A percentile compares a stretch with the other conserved stretches of the same genome.
These are phyloP conservation scores for Obelidium mucronatum DNA, from an alignment of 192 early-diverging fungal genomes.

Conservation along the genomic window DNA sequence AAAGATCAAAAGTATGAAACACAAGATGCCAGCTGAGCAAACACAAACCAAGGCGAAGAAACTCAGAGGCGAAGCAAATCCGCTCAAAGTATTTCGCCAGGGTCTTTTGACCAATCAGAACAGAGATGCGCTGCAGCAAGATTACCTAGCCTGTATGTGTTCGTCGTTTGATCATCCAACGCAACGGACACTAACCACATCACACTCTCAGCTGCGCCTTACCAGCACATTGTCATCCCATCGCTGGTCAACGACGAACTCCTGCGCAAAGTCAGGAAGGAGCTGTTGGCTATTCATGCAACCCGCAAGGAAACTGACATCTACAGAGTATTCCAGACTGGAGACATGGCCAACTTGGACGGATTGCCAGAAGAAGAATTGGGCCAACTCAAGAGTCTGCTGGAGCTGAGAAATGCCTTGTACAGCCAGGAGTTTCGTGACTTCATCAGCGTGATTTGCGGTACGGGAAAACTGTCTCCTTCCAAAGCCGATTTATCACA, in stretches of 20 bases:
- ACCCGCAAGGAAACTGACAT: slow-evolving; percentile 89
- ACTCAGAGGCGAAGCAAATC: slow-evolving; percentile 4
- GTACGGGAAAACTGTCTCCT: slow-evolving; percentile 73
- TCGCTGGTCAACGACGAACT: slow-evolving; percentile 67
- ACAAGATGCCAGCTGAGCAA: neutral
- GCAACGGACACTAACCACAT: neutral
- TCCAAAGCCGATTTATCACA: slow-evolving; percentile 76
- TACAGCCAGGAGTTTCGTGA: slow-evolving; percentile 78
- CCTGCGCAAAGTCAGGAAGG: slow-evolving; percentile 66
- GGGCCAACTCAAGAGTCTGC: slow-evolving; percentile 59
- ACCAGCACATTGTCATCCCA: slow-evolving; percentile 68
- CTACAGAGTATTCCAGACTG: slow-evolving; percentile 81
- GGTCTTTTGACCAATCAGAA: neutral
- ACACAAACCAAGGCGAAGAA: neutral
- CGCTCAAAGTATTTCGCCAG: neutral
- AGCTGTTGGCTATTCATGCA: slow-evolving; percentile 72
- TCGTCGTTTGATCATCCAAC: neutral
- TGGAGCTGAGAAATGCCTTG: slow-evolving; percentile 72
- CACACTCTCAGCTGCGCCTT: slow-evolving; percentile 51
- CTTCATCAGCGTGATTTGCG: slow-evolving; percentile 70
- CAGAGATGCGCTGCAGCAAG: neutral
- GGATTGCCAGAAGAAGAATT: slow-evolving; percentile 69
- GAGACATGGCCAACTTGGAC: slow-evolving; percentile 84
- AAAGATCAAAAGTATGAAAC: neutral
- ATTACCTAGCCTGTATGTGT: neutral